phyloP scores from a whole-genome alignment of 345 rosid genomes.

The Gynandropsis gynandra region DNA sequence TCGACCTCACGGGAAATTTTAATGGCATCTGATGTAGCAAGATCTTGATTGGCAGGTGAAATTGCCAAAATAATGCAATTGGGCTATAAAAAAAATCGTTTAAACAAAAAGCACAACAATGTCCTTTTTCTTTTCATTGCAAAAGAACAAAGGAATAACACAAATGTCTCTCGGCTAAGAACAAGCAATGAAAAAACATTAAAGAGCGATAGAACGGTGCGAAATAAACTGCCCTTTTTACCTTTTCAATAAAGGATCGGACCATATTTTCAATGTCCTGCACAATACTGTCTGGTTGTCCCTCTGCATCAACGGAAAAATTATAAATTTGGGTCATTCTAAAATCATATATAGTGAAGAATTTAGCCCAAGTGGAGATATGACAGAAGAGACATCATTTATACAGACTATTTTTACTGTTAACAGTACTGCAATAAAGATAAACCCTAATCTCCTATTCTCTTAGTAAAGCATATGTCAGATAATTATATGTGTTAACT shows the following conservation, averaged over 20 bases:
- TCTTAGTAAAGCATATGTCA: not conserved
- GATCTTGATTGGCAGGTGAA: constrained; percentile 99
- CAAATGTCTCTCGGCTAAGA: constrained; percentile 7
- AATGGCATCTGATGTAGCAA: constrained; percentile 98
- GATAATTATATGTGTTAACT: constrained; percentile 26
- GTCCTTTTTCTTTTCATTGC: not conserved
- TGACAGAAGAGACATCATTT: not conserved
- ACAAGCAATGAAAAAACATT: constrained; percentile 3
- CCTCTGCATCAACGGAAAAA: constrained; percentile 57
- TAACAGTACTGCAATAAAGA: not conserved
- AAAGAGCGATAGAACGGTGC: not conserved
- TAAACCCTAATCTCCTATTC: constrained; percentile 11
- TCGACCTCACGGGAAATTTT: constrained; percentile 98
- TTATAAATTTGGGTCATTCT: constrained; percentile 8
- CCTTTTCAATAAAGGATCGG: constrained; percentile 95
- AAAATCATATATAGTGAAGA: not conserved
- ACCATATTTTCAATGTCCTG: constrained; percentile 98
- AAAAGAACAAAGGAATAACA: not conserved
- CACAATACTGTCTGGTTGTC: constrained; percentile 92
- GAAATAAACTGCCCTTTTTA: constrained; percentile 24
- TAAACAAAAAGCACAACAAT: constrained; percentile 12
- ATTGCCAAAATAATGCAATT: constrained; percentile 94
- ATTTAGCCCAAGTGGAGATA: constrained; percentile 3
- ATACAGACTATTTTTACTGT: not conserved
- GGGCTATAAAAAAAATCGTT: constrained; percentile 50